Percentiles rank a stretch among this genome's conserved stretches.
phyloP scores from a whole-genome alignment of 169 alveolate species.

The Plasmodium gonderi region DNA sequence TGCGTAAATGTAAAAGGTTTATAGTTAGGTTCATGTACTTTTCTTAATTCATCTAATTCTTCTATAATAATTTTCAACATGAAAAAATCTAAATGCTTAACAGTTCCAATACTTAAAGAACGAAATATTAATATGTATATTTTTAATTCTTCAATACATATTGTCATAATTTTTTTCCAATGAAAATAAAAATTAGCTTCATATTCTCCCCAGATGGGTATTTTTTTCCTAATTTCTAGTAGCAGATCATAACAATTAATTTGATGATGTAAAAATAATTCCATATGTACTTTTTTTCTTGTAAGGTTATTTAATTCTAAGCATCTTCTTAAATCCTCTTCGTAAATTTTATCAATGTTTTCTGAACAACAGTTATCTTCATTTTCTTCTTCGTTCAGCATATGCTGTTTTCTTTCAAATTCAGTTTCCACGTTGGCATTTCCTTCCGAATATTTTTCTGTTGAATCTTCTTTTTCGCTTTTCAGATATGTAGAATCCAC shows the following conservation, averaged over 20 bases:
- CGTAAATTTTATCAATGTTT: background rate
- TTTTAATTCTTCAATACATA: slow-evolving; percentile 72
- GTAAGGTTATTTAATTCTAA: slow-evolving; percentile 26
- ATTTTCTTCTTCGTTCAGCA: background rate
- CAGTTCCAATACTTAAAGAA: slow-evolving; percentile 30
- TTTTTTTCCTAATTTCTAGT: slow-evolving; percentile 80
- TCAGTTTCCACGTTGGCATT: background rate
- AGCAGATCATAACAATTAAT: slow-evolving; percentile 83
- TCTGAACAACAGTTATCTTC: background rate
- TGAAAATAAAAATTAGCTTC: slow-evolving; percentile 81
- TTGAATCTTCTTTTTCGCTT: background rate
- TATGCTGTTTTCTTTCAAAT: background rate
- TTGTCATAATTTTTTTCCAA: slow-evolving; percentile 79
- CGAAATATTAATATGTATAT: slow-evolving; percentile 48
- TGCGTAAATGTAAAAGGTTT: slow-evolving; percentile 28
- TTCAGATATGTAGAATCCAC: background rate
- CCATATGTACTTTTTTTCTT: slow-evolving; percentile 38
- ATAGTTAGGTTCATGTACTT: slow-evolving; percentile 58
- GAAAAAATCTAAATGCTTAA: slow-evolving; percentile 27
- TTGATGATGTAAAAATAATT: slow-evolving; percentile 70
- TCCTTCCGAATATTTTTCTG: background rate
- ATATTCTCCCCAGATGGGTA: slow-evolving; percentile 85
- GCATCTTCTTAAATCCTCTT: background rate
- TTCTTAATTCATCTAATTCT: slow-evolving; percentile 64
- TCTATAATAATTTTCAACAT: slow-evolving; percentile 51